Evolutionary conservation across 371 early-diverging fungal species (phyloP).

Genomic region (Mucor indicus): DNA sequence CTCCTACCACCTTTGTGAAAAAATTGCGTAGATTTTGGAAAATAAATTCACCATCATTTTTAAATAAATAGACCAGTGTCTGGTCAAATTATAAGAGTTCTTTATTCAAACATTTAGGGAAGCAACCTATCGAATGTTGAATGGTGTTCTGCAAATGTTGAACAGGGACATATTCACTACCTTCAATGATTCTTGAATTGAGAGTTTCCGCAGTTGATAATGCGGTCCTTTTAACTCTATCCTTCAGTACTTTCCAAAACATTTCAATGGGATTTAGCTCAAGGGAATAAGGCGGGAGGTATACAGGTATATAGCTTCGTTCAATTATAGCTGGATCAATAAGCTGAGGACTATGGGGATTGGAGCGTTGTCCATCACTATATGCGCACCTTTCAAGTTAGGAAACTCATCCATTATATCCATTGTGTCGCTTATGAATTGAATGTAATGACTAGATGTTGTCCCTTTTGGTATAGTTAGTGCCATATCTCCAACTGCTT

Average conservation of each 20-base stretch:
- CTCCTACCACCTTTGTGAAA: too few relatives aligned
- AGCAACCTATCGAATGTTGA: not conserved
- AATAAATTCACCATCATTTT: not conserved
- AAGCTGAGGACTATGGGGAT: not conserved
- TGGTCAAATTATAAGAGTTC: not conserved
- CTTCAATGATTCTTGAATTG: too few relatives aligned
- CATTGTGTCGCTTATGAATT: constrained; percentile 7
- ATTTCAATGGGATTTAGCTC: not conserved
- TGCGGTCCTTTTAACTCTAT: not conserved
- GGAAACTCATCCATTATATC: constrained; percentile 18
- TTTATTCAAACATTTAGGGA: not conserved
- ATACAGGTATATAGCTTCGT: not conserved
- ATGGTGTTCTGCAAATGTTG: not conserved
- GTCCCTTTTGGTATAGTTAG: not conserved
- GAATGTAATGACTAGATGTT: not conserved
- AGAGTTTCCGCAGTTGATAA: not conserved
- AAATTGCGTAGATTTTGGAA: not conserved
- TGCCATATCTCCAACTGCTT: not conserved
- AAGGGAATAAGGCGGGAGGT: not conserved
- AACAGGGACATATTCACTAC: not conserved
- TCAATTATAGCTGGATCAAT: not conserved
- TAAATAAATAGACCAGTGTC: not conserved
- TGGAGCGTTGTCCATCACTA: constrained; percentile 8
- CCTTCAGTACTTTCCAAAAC: not conserved
- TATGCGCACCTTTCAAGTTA: not conserved